phyloP scores from a whole-genome alignment of 2,329 filamentous ascomycete species.

The Colletotrichum viniferum region DNA sequence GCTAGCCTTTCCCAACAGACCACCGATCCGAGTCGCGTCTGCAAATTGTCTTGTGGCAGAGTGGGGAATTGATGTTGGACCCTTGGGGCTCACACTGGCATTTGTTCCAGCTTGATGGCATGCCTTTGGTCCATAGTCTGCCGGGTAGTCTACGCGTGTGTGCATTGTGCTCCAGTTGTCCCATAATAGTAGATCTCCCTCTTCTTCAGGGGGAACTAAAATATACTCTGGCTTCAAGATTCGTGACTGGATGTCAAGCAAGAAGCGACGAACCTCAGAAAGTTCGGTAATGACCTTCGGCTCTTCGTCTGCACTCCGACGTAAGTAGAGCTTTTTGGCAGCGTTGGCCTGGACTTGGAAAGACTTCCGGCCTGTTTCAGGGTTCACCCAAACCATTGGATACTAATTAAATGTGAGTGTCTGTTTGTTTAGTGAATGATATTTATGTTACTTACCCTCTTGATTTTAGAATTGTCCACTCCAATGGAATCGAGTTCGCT shows the following conservation, averaged over 20 bases:
- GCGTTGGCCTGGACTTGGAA: slow-evolving; percentile 48
- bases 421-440: background rate
- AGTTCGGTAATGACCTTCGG: slow-evolving; percentile 42
- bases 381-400: slow-evolving; percentile 52
- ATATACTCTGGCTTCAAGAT: slow-evolving; percentile 47
- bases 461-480: slow-evolving; percentile 16
- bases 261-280: slow-evolving; percentile 36
- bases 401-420: slow-evolving; percentile 26
- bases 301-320: slow-evolving; percentile 33
- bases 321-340: slow-evolving; percentile 42
- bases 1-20: background rate
- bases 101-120: background rate
- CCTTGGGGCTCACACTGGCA: background rate
- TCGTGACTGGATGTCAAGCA: slow-evolving; percentile 40
- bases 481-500: slow-evolving; percentile 35
- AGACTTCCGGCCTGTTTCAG: slow-evolving; percentile 41
- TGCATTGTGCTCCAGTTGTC: slow-evolving; percentile 48
- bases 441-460: slow-evolving; percentile 27
- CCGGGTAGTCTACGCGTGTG: slow-evolving; percentile 46
- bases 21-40: background rate
- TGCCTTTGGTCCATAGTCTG: background rate
- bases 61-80: background rate
- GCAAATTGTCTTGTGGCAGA: background rate
- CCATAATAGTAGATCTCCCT: slow-evolving; percentile 50
- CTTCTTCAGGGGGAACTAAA: slow-evolving; percentile 39